Evolutionary conservation across 176 grass and related monocot species (phyloP), one percentile per base, ranked within the genome.

Genomic region (Eremochloa ophiuroides): DNA sequence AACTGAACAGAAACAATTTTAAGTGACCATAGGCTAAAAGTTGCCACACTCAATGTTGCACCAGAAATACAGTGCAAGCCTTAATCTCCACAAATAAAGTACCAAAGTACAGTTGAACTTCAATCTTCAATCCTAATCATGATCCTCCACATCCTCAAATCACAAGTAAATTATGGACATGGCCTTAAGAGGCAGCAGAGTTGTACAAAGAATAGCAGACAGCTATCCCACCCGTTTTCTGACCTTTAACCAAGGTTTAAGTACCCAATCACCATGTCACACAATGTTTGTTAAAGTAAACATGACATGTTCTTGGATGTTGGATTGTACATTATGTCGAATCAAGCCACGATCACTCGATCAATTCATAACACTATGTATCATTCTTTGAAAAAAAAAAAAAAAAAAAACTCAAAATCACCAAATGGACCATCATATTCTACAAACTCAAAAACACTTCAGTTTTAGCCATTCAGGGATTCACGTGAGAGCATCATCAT

Each of bases 61-160:
- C 7, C 5, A 68, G 20, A 80, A 80, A 23, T 67, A 79, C 41
- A 80, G 55, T 40, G 47, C 26, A 69, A 26, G 38, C 23, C 11
- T 55, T 35, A n/a, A 33, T 80, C 4, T 68, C 34, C 11, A 68
- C 44, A 67, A 47, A 64, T 46, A 37, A 34, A 35, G 17, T 35
- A 35, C 15, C 33, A 62, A 40, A 44, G 48, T 41, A 84, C 73
- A 33, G 43, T 27, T 69, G 14, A 77, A 84, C 28, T 56, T 69
- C 23, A 74, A 66, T 51, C 15, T 64, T 81, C 31, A 83, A 83
- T 41, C 1, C 4, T 63, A 82, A 46, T 73, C 40, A 72, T 46
- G 69, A 73, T 62, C 7, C 6, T 71, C 55, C 26, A 22, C 13
- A 43, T 33, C 55, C 38, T 82, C 13, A 62, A 72, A 62, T 44